Evolutionary conservation across 2,329 filamentous ascomycete genomes (phyloP).

Genomic region (Gnomoniopsis smithogilvyi): DNA sequence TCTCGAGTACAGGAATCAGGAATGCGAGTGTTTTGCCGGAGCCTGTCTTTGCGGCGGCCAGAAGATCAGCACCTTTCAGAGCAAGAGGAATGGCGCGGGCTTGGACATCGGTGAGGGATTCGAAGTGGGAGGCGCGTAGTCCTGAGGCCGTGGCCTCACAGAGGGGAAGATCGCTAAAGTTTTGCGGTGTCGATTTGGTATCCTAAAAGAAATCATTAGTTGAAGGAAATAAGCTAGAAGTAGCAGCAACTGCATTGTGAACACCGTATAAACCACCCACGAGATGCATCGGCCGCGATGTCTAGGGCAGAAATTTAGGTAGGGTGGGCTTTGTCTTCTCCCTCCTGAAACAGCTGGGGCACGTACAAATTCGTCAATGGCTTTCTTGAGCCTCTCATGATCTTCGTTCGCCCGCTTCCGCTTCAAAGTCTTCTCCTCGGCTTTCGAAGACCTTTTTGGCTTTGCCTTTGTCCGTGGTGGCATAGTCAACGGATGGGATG

Average conservation of each 20-base stretch:
- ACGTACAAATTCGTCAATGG: conserved; percentile 60
- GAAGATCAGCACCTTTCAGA: conserved; percentile 80
- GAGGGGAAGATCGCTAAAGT: conserved; percentile 82
- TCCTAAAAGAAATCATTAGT: conserved; percentile 42
- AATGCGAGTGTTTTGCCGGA: conserved; percentile 96
- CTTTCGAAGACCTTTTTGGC: conserved; percentile 14
- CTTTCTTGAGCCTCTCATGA: conserved; percentile 31
- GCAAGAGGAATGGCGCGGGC: conserved; percentile 83
- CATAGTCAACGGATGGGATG: conserved; percentile 3
- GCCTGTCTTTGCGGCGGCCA: conserved; percentile 93
- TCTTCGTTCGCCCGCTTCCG: conserved; percentile 24
- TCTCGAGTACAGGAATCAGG: conserved; percentile 86
- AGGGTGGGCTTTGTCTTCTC: too few species aligned
- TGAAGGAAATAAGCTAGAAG: too few species aligned
- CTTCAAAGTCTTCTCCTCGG: conserved; percentile 21
- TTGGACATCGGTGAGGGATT: conserved; percentile 88
- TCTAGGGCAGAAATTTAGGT: too few species aligned
- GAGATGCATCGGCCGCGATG: too few species aligned
- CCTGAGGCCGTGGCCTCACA: conserved; percentile 77
- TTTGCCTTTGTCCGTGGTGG: conserved; percentile 7
- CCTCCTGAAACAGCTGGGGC: neutral
- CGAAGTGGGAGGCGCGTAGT: conserved; percentile 83
- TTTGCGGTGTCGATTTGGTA: conserved; percentile 56
- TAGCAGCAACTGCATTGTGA: too few species aligned
- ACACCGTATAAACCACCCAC: too few species aligned